These are phyloP conservation scores for Penicillium sp. DNA, from an alignment of 2,329 filamentous ascomycete species.

Conservation along the genomic window DNA sequence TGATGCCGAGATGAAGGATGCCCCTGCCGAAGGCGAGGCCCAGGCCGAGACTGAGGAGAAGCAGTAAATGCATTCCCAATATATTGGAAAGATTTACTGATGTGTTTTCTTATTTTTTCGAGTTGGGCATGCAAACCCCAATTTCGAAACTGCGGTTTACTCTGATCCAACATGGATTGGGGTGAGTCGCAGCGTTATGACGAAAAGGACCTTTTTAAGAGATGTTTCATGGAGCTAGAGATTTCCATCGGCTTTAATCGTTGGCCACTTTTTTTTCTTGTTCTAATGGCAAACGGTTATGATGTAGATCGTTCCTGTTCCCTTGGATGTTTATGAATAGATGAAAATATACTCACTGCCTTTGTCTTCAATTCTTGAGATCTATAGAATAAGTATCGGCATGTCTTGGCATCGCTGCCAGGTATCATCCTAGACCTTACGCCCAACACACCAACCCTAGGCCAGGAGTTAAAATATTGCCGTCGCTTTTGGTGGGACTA, in stretches of 20 bases:
- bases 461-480: no score
- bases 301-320: constrained; percentile 27
- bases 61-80: constrained; percentile 30
- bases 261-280: constrained; percentile 13
- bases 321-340: constrained; percentile 22
- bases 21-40: constrained; percentile 41
- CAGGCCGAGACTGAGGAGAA: constrained; percentile 39
- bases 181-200: constrained; percentile 20
- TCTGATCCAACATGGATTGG: constrained; percentile 3
- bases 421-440: no score
- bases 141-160: not conserved
- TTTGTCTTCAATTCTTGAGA: constrained; percentile 2
- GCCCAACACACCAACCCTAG: no score
- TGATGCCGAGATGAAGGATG: constrained; percentile 62
- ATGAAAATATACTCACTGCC: constrained; percentile 19
- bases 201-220: constrained; percentile 26
- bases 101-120: not conserved
- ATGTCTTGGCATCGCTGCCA: no score
- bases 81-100: constrained; percentile 8
- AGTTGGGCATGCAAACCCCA: not conserved
- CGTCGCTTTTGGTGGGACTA: no score
- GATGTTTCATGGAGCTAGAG: constrained; percentile 27
- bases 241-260: constrained; percentile 16
- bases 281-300: constrained; percentile 27
- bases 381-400: no score